Percentiles rank a stretch among this genome's conserved stretches.
Conservation (phyloP, 2,329 filamentous ascomycete genomes). For the Fusarium lateritium region DNA sequence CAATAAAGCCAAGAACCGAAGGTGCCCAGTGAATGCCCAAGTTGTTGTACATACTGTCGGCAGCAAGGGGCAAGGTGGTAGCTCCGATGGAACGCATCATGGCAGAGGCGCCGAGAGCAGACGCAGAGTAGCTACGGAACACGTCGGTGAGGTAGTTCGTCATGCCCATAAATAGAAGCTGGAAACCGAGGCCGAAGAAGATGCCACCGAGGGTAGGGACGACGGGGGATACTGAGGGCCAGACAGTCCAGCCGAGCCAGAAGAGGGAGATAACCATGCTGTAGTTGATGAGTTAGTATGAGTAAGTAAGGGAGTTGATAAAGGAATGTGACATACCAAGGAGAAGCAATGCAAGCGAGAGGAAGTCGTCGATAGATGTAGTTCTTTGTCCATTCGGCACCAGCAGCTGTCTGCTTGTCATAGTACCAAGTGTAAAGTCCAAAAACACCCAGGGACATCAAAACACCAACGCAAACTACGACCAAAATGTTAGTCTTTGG, state of each 20-base stretch:
- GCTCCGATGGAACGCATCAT: slow-evolving; percentile 54
- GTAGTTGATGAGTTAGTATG: slow-evolving; percentile 41
- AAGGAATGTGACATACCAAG: slow-evolving; percentile 65
- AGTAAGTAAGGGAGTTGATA: not conserved
- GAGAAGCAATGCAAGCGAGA: slow-evolving; percentile 71
- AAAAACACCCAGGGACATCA: slow-evolving; percentile 46
- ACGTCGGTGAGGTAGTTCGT: slow-evolving; percentile 55
- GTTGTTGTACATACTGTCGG: slow-evolving; percentile 51
- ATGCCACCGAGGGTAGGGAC: slow-evolving; percentile 60
- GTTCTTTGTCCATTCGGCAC: slow-evolving; percentile 51
- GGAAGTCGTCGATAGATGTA: slow-evolving; percentile 56
- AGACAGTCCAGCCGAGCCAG: slow-evolving; percentile 73
- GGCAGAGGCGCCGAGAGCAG: slow-evolving; percentile 54
- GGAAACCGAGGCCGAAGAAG: slow-evolving; percentile 58
- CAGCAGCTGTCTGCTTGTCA: slow-evolving; percentile 44
- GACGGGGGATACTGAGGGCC: slow-evolving; percentile 48
- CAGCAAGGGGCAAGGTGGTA: slow-evolving; percentile 53
- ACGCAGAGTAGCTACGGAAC: slow-evolving; percentile 53
- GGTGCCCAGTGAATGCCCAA: slow-evolving; percentile 56
- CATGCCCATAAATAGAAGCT: slow-evolving; percentile 56
- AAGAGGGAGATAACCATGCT: slow-evolving; percentile 70
- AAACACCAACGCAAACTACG: slow-evolving; percentile 47
- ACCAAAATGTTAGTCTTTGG: not conserved
- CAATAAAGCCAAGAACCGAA: slow-evolving; percentile 53
- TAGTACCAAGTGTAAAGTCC: slow-evolving; percentile 50